Conservation (phyloP, 2,329 filamentous ascomycete genomes). For the Sphaerulina vaccinii region DNA sequence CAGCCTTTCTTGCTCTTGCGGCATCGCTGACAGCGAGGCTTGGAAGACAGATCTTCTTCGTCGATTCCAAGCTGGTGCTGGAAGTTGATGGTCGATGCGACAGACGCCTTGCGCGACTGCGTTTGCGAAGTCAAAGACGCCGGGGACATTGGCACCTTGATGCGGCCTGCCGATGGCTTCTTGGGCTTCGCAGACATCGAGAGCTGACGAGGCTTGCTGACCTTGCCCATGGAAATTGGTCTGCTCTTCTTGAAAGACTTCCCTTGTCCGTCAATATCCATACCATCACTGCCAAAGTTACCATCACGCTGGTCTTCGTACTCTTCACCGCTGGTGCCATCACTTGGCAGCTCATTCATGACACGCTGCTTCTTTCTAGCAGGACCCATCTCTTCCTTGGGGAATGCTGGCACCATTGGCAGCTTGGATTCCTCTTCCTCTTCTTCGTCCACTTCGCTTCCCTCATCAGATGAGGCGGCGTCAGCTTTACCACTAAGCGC, state of each 20-base stretch:
- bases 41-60: conserved; percentile 88
- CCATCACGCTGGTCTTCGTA: conserved; percentile 54
- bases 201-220: conserved; percentile 43
- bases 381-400: conserved; percentile 31
- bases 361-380: conserved; percentile 39
- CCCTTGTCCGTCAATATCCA: conserved; percentile 46
- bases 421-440: conserved; percentile 60
- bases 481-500: conserved; percentile 89
- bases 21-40: conserved; percentile 96
- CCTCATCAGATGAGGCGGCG: conserved; percentile 68
- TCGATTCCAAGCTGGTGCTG: conserved; percentile 61
- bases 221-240: conserved; percentile 35
- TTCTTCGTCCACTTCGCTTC: conserved; percentile 76
- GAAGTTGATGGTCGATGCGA: conserved; percentile 59
- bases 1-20: conserved; percentile 99
- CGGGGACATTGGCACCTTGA: conserved; percentile 52
- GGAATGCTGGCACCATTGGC: conserved; percentile 32
- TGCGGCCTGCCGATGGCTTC: conserved; percentile 31
- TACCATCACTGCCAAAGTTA: conserved; percentile 56
- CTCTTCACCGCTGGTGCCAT: conserved; percentile 62
- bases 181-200: conserved; percentile 54
- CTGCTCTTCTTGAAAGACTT: conserved; percentile 42
- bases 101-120: conserved; percentile 70
- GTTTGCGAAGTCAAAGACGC: conserved; percentile 66
- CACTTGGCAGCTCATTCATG: conserved; percentile 54